Base-by-base conservation (phyloP, 352 stramenopile species). In the Pythium sukuiense region DNA sequence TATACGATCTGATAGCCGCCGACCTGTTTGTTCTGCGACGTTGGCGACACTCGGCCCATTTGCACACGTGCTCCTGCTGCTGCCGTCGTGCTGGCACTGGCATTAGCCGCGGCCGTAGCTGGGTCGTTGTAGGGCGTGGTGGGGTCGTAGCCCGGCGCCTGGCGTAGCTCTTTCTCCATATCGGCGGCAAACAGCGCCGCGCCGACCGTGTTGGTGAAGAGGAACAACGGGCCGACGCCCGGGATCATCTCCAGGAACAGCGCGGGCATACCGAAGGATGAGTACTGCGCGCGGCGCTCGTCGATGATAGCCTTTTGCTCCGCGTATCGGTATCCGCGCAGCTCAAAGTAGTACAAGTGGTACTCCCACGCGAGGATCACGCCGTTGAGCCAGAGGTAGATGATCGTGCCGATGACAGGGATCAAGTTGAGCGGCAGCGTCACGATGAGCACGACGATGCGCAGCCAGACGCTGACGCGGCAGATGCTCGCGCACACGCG, bases 181-280 rank as follows among this genome's bases (percentile, higher is more conserved):
- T 89, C 79, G 4, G 77, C 81, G 13, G 83, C 83, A 43, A 90
- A 84, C 16, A 90, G 72, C 37, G 84, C 84, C 2, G 84, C 81
- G 32, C 84, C 81, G 37, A 88, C 77, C 16, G 84, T 72, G 68
- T 92, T 92, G 13, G 84, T 90, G 64, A 92, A 88, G 18, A 87
- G 62, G 54, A 90, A 90, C 33, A 92, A 54, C 65, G 76, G 74
- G 24, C 80, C 82, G 26, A 90, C 57, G 50, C 79, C 72, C 9
- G 84, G 84, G 50, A 91, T 84, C 76, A 93, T 88, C 63, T 93
- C 82, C 60, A 93, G 61, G 32, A 88, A 80, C 63, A 90, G 73
- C 30, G 77, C 79, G 58, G 90, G 82, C 76, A 88, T 87, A 41
- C 84, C 84, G 39, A 93, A 93, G 11, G 69, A 71, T 39, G 77